These are phyloP conservation scores for Dioszegia aurantiaca DNA, from an alignment of 768 basidiomycete species.

Conservation along the genomic window DNA sequence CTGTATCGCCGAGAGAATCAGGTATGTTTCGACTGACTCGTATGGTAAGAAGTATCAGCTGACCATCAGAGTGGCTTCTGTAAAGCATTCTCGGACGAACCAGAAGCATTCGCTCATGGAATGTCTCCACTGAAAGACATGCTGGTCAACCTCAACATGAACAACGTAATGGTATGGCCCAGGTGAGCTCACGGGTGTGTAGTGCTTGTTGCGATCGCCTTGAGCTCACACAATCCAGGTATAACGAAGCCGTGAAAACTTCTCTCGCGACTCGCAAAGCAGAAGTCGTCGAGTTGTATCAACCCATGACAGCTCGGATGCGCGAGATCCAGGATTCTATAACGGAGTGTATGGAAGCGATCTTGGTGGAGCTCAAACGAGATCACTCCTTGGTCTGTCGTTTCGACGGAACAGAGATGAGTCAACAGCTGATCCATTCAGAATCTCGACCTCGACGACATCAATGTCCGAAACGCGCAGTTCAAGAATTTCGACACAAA, in stretches of 20 bases:
- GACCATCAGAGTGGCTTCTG: slow-evolving; percentile 67
- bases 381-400: slow-evolving; percentile 67
- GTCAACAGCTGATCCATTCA: slow-evolving; percentile 49
- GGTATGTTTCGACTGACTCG: slow-evolving; percentile 31
- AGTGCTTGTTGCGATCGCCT: background rate
- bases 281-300: slow-evolving; percentile 87
- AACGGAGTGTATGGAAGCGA: slow-evolving; percentile 88
- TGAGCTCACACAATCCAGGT: slow-evolving; percentile 57
- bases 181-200: slow-evolving; percentile 63
- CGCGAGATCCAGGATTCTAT: slow-evolving; percentile 86
- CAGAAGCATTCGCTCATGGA: slow-evolving; percentile 89
- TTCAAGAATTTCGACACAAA: slow-evolving; percentile 87
- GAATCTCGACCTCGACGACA: slow-evolving; percentile 84
- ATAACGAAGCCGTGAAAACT: slow-evolving; percentile 81
- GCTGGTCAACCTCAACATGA: slow-evolving; percentile 85
- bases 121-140: slow-evolving; percentile 86
- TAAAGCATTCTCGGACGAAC: slow-evolving; percentile 96
- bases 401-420: background rate
- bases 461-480: slow-evolving; percentile 87
- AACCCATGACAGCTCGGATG: slow-evolving; percentile 81
- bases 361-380: slow-evolving; percentile 82
- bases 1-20: slow-evolving; percentile 85
- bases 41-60: background rate
- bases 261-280: slow-evolving; percentile 78
- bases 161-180: slow-evolving; percentile 87